A percentile compares a stretch with the other conserved stretches of the same genome.
Evolutionary conservation across 306 rosid species (phyloP).

Genomic region (Erythrophleum fordii): DNA sequence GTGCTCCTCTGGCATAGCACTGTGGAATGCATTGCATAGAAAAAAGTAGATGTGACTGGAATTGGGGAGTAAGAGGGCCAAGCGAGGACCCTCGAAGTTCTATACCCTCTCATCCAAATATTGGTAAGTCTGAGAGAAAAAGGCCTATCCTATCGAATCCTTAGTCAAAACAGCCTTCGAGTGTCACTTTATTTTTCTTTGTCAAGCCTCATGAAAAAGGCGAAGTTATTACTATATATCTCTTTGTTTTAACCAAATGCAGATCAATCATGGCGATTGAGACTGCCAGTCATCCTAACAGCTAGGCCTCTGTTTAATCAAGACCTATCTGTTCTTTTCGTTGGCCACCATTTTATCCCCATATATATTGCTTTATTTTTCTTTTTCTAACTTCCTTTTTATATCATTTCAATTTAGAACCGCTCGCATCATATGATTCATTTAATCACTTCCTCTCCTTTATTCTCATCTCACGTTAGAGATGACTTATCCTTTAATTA

Average conservation of each 20-base stretch:
- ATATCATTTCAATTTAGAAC: constrained; percentile 31
- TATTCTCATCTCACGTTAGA: constrained; percentile 15
- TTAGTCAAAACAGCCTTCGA: constrained; percentile 28
- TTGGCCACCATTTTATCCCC: background rate
- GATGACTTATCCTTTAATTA: background rate
- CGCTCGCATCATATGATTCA: constrained; percentile 30
- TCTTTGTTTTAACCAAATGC: background rate
- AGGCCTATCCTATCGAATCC: background rate
- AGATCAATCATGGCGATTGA: constrained; percentile 27
- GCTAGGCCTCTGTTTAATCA: constrained; percentile 33
- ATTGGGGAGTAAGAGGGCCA: background rate
- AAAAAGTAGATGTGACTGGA: constrained; percentile 23
- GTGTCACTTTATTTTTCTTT: constrained; percentile 17
- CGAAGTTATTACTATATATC: constrained; percentile 6
- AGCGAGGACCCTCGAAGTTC: constrained; percentile 13
- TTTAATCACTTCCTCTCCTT: background rate
- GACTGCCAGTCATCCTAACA: background rate
- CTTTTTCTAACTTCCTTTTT: constrained; percentile 21
- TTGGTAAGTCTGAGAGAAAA: background rate
- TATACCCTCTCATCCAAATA: constrained; percentile 14
- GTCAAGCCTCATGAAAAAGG: constrained; percentile 5
- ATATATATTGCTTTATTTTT: background rate
- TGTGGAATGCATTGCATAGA: constrained; percentile 1
- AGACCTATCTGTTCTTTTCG: too few relatives aligned
- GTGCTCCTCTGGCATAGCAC: constrained; percentile 9